These are phyloP conservation scores for Asclepias syriaca DNA, from an alignment of 257 asterid species.

Conservation along the genomic window DNA sequence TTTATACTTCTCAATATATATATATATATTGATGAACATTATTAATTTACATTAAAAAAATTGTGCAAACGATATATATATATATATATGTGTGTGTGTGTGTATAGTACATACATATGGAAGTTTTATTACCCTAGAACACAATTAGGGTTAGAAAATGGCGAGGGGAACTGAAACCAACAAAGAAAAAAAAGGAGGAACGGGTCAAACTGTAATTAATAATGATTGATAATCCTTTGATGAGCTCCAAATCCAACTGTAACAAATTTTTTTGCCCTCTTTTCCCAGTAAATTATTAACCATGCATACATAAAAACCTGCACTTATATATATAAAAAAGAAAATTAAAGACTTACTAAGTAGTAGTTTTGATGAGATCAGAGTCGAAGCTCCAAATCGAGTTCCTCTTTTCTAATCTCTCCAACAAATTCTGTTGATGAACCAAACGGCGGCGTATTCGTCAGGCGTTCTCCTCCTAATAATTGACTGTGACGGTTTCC, in stretches of 20 bases:
- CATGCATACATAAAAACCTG: neutral
- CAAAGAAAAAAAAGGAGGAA: too few relatives aligned
- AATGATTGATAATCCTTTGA: too few relatives aligned
- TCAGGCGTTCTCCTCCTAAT: neutral
- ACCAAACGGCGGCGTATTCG: constrained; percentile 1
- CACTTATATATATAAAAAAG: neutral
- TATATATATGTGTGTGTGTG: too few relatives aligned
- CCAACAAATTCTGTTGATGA: constrained; percentile 6
- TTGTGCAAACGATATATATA: too few relatives aligned
- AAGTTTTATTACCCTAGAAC: neutral
- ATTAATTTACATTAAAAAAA: too few relatives aligned
- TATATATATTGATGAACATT: too few relatives aligned
- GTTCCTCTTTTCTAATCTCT: constrained; percentile 37
- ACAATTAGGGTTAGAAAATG: neutral
- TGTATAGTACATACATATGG: neutral
- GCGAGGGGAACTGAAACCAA: neutral
- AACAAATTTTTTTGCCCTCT: too few relatives aligned
- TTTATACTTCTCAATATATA: too few relatives aligned
- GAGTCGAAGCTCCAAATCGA: constrained; percentile 88
- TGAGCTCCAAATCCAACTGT: too few relatives aligned
- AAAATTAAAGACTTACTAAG: too few relatives aligned
- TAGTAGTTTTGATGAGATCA: neutral
- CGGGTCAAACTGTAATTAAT: too few relatives aligned
- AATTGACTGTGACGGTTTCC: neutral
- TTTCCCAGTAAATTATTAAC: neutral